A percentile compares a stretch with the other conserved stretches of the same genome.
phyloP scores from a whole-genome alignment of 768 basidiomycete genomes.

The Amanita exitialis region DNA sequence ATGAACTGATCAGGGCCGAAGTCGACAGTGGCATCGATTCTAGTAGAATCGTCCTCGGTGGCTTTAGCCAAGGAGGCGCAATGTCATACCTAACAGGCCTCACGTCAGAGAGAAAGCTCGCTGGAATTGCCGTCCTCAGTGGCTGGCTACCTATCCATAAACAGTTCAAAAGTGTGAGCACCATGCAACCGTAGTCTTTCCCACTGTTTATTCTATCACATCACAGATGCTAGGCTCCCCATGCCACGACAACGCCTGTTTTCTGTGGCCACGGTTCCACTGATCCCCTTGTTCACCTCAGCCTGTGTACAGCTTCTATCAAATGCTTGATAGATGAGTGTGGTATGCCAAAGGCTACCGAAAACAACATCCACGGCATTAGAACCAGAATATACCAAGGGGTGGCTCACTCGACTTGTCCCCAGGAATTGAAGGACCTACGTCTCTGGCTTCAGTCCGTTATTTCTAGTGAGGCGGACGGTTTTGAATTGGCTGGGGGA shows the following conservation, averaged over 20 bases:
- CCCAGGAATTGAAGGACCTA: slow-evolving; percentile 61
- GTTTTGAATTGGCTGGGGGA: neutral
- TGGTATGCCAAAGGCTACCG: slow-evolving; percentile 34
- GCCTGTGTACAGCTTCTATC: slow-evolving; percentile 43
- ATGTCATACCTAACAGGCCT: slow-evolving; percentile 73
- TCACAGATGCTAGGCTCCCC: slow-evolving; percentile 49
- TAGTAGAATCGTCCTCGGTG: slow-evolving; percentile 72
- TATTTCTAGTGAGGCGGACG: slow-evolving; percentile 22
- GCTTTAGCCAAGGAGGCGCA: slow-evolving; percentile 81
- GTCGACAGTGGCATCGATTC: slow-evolving; percentile 60
- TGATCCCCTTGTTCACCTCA: slow-evolving; percentile 63
- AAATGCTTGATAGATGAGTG: slow-evolving; percentile 45
- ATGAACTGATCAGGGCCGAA: slow-evolving; percentile 64
- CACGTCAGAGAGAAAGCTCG: slow-evolving; percentile 55
- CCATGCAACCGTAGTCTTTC: neutral
- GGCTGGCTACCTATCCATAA: slow-evolving; percentile 67
- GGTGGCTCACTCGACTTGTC: slow-evolving; percentile 55
- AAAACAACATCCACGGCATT: slow-evolving; percentile 40
- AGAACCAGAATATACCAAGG: slow-evolving; percentile 60
- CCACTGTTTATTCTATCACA: neutral
- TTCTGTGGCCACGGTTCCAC: slow-evolving; percentile 82
- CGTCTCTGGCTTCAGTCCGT: slow-evolving; percentile 58
- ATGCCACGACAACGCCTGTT: slow-evolving; percentile 56
- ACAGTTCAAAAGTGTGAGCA: slow-evolving; percentile 55
- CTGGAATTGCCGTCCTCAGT: slow-evolving; percentile 63